Evolutionary conservation across 2,329 filamentous ascomycete genomes (phyloP), one percentile per base, ranked within the genome.

Genomic region (Bipolaris oryzae): DNA sequence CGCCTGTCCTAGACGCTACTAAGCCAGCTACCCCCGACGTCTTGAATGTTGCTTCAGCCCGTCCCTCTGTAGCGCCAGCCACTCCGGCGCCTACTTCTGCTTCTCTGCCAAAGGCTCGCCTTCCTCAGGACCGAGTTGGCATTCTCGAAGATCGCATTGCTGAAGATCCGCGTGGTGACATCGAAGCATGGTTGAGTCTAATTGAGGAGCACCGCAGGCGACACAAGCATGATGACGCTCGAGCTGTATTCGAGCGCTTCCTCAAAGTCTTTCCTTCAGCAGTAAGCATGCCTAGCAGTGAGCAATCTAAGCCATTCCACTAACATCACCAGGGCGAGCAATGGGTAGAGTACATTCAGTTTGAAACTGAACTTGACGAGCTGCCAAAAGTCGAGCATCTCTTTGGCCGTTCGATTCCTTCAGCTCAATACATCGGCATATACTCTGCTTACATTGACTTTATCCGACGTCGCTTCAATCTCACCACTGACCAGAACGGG

Each of bases 391-490:
- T 96, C 15, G 94, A 97, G 75, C 83, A 87, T 50, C 88, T 99
- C 20, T 96, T 99, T 75, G 87, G 86, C 62, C 86, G 87, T 65
- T 92, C 90, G 31, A 85, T 99, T 37, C 83, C 92, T 66, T 85
- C 85, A 7, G 88, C 95, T 18, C 89, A 91, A 10, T 91, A 94
- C 73, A 89, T 98, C 37, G 86, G 90, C 60, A 84, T 99, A 18
- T 99, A 93, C 92, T 92, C 90, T 6, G 85, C 92, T 31, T 99
- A 99, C 74, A 86, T 99, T 60, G 92, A 97, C 77, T 97, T 98
- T 74, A 91, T 98, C 61, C 91, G 95, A 50, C 89, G 95, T 45
- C 86, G 91, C 62, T 95, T 97, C 76, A 94, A 96, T 63, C 81
- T 98, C 57, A 92, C 84, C 41, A 87, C 89, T 69, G 95, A 98